Evolutionary conservation across 2,329 filamentous ascomycete species (phyloP), one percentile per base, ranked within the genome.

Genomic region (Cercospora citrullina): DNA sequence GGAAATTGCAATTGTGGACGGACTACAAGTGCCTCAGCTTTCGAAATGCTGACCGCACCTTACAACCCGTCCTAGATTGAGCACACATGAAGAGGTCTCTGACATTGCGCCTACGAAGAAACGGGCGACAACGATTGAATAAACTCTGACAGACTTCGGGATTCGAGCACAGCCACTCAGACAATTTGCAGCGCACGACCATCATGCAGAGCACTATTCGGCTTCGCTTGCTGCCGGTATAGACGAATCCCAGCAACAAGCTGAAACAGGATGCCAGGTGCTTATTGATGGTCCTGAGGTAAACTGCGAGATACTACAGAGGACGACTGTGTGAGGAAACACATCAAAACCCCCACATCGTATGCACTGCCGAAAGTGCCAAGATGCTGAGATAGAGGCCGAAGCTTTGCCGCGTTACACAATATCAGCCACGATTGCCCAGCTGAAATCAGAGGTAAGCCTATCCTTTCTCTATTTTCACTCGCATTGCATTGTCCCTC

Each of bases 61-160:
- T 31, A 58, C 53, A 58, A 58, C 53, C 26, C 53, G 53, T 31
- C 53, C 53, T 18, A 58, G n/a, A 58, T 58, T 33, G 23, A 58
- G 26, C 53, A 7, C 26, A n/a, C n/a, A 31, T 7, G 30, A n/a
- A n/a, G 53, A 58, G 53, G 53, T n/a, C 53, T 58, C 53, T 58
- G 53, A 58, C 53, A 58, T 33, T 31, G 28, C 53, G 26, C 53
- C 53, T 58, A 16, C 30, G 26, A 33, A 33, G 26, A 58, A 2
- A 58, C n/a, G 26, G 30, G 53, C 53, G 26, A 18, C 14, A 31
- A 58, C 31, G 53, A 58, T 58, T 31, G 53, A 58, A 58, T 58
- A 18, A 58, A 26, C 53, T 58, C 53, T 58, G 26, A 58, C 53
- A 57, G 26, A 18, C 18, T 2, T 23, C 4, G 23, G 18, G 2